Evolutionary conservation across 257 asterid species (phyloP), one percentile per base, ranked within the genome.

Genomic region (Lithospermum erythrorhizon): DNA sequence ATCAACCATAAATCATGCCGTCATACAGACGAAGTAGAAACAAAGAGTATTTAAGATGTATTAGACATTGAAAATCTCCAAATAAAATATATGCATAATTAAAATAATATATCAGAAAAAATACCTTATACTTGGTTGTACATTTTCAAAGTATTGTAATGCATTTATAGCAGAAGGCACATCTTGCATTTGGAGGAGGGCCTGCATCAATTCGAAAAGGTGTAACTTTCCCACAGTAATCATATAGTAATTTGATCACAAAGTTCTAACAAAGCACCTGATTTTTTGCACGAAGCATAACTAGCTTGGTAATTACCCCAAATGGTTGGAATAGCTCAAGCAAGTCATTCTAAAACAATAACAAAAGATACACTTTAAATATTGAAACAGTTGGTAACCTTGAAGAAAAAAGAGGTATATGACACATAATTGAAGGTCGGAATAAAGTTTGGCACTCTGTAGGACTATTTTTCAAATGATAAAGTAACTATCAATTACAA

Each of bases 101-200:
- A 55, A 1, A 41, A 41, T 41, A 41, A 11, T 13, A 41, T 2
- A 11, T 41, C 13, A 11, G 49, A 41, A 48, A 19, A 56, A 54
- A 59, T 58, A 89, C 98, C 98, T 82, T 72, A 93, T 79, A 78
- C 95, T 86, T 18, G 98, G 97, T 74, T 93, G 98, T 24, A 83
- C 95, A 81, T 73, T 81, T 35, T 87, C 66, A 68, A 79, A 93
- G 77, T 61, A 89, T 65, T 93, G 97, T 81, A 93, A 58, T n/a
- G 95, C 97, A 78, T 72, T 86, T 58, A 89, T 82, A 30, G 98
- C 97, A 9, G 95, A 76, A 61, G 95, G 82, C 67, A 89, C 65
- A 78, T 93, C 99, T 81, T 84, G 97, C 99, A 93, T 93, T 80
- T 93, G 99, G 66, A 93, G 87, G 64, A 93, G 96, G 55, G 99